Evolutionary conservation across 805 yeast species (phyloP), one percentile per base, ranked within the genome.

Genomic region (Myxozyma sirexii): DNA sequence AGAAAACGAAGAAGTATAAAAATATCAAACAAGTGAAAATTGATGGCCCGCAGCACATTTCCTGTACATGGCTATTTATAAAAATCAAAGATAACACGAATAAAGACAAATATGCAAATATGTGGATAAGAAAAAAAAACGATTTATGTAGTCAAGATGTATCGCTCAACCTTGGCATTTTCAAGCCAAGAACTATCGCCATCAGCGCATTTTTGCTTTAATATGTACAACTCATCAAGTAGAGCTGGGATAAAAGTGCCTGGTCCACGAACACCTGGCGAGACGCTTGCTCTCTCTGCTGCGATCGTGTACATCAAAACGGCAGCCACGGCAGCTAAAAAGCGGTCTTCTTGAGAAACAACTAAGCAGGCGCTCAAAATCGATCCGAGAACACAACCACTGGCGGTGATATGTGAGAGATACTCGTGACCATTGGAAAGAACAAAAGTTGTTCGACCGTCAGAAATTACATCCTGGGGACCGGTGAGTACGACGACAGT

Each of bases 331-430:
- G 45, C 45, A 0, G 86, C 83, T 6, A 70, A 71, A 59, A 79
- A 79, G 0, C 79, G 67, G 54, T 75, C 73, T 7, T 65, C 66
- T 6, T 68, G 72, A 54, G 72, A 67, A 1, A 83, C 81, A 2
- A 85, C 85, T 1, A 84, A 70, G 59, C 76, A 79, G 1, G 88
- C 76, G 0, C 88, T 85, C 54, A 90, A 82, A 0, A 83, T 80
- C 46, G 91, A 84, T 1, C 96, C 96, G 39, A 90, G 73, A 0
- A 93, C 82, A 63, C 97, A 90, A 0, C 97, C 97, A 1, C 91
- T 77, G 3, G 96, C 96, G 0, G 96, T 90, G 4, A 90, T 81
- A 10, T 75, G 70, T 0, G 86, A 85, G 87, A 90, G 84, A 17
- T 84, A 65, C 21, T 73, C 73, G 65, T 82, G 79, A 0, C 94